phyloP scores from a whole-genome alignment of 2,329 filamentous ascomycete species.

The Chalaropsis thielavioides region DNA sequence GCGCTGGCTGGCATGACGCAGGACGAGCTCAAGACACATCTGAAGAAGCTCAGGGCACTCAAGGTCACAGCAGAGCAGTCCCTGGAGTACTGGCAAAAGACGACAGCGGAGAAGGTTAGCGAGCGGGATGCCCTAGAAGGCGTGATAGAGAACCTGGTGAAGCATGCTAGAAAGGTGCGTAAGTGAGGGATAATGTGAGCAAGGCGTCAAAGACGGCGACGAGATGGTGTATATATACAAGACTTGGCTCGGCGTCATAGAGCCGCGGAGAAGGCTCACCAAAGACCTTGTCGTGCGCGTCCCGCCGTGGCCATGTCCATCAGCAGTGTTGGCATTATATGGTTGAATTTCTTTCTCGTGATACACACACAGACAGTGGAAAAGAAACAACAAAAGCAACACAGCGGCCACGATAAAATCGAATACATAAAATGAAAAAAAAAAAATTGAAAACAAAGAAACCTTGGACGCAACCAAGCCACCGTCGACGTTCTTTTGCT shows the following conservation, averaged over 20 bases:
- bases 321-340: too few species aligned
- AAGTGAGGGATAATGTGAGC: constrained; percentile 36
- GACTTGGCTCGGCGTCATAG: not conserved
- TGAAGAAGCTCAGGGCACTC: constrained; percentile 52
- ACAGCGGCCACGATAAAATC: not conserved
- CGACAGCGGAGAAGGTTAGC: constrained; percentile 71
- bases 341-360: too few species aligned
- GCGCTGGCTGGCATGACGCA: constrained; percentile 68
- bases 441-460: not conserved
- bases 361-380: too few species aligned
- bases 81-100: constrained; percentile 76
- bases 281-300: too few species aligned
- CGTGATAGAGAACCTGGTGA: constrained; percentile 92
- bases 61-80: constrained; percentile 60
- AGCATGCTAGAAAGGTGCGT: constrained; percentile 71
- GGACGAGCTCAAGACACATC: constrained; percentile 57
- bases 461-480: not conserved
- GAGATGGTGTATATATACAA: not conserved
- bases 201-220: not conserved
- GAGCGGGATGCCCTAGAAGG: constrained; percentile 91
- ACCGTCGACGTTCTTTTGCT: not conserved
- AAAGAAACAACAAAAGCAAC: not conserved
- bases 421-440: too few species aligned
- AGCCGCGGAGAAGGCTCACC: not conserved
- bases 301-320: too few species aligned